Conservation (phyloP, 2,329 filamentous ascomycete genomes). For the Fusarium tuaranense region DNA sequence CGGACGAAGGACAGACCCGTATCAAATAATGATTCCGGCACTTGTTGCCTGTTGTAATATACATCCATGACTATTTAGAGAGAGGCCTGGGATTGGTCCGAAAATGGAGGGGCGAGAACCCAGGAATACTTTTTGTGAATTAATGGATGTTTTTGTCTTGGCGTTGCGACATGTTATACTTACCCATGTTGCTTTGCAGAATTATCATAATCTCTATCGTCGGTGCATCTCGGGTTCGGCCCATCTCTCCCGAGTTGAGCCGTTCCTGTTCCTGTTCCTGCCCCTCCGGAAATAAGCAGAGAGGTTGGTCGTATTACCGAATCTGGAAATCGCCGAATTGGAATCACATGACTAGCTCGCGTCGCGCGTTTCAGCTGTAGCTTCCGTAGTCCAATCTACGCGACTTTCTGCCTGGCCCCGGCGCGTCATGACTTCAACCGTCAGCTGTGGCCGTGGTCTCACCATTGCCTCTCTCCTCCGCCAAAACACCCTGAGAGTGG, state of each 20-base stretch:
- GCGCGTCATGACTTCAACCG: slow-evolving; percentile 50
- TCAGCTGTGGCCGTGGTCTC: slow-evolving; percentile 36
- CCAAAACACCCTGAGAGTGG: slow-evolving; percentile 19
- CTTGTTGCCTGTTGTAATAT: slow-evolving; percentile 48
- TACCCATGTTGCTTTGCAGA: not conserved
- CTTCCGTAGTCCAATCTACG: slow-evolving; percentile 51
- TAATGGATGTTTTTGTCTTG: slow-evolving; percentile 36
- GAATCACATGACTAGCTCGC: slow-evolving; percentile 41
- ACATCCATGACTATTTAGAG: slow-evolving; percentile 46
- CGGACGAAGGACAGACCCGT: slow-evolving; percentile 24
- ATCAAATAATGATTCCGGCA: slow-evolving; percentile 49
- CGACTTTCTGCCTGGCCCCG: slow-evolving; percentile 51
- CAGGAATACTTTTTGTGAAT: slow-evolving; percentile 37
- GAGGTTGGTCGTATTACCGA: not conserved
- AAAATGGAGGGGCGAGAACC: slow-evolving; percentile 40
- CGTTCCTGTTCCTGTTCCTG: not conserved
- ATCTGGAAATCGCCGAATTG: slow-evolving; percentile 3
- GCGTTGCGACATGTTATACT: slow-evolving; percentile 9
- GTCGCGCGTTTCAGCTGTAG: slow-evolving; percentile 39
- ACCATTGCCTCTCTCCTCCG: slow-evolving; percentile 32
- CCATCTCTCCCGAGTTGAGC: slow-evolving; percentile 26
- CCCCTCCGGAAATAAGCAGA: slow-evolving; percentile 23
- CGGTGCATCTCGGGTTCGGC: slow-evolving; percentile 32
- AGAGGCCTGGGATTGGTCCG: slow-evolving; percentile 40
- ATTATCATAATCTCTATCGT: slow-evolving; percentile 15